Evolutionary conservation across 768 basidiomycete species (phyloP).

Genomic region (Boletus vinaceobasis): DNA sequence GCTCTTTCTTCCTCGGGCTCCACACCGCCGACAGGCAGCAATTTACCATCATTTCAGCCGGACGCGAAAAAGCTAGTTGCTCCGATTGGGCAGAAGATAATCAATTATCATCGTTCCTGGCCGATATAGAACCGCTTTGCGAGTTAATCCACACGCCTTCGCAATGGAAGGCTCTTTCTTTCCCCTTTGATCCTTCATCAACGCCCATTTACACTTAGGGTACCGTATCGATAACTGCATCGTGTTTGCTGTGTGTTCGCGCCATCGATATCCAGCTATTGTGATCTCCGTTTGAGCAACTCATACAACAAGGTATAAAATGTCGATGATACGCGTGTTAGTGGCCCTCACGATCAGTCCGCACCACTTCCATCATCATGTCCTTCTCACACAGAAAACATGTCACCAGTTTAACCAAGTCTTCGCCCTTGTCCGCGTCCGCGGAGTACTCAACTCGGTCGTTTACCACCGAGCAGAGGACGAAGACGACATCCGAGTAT

Average conservation of each 20-base stretch:
- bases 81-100: neutral
- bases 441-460: constrained; percentile 5
- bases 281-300: neutral
- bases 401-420: neutral
- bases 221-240: constrained; percentile 13
- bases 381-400: constrained; percentile 15
- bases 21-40: neutral
- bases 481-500: constrained; percentile 18
- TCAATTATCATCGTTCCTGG: neutral
- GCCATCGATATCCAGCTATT: constrained; percentile 2
- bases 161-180: neutral
- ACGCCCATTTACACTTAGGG: neutral
- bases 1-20: neutral
- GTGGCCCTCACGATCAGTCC: neutral
- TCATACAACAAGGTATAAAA: constrained; percentile 13
- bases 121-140: neutral
- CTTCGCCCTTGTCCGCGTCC: constrained; percentile 13
- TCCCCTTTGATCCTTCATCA: constrained; percentile 8
- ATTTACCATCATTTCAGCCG: neutral
- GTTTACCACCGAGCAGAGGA: constrained; percentile 4
- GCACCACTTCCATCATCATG: constrained; percentile 9
- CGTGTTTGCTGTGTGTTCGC: neutral
- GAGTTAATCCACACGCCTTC: constrained; percentile 1
- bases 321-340: neutral
- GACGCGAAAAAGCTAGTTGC: neutral